Percentiles rank a stretch among this genome's conserved stretches.
These are phyloP conservation scores for Thielaviopsis punctulata DNA, from an alignment of 2,329 filamentous ascomycete genomes.

Conservation along the genomic window DNA sequence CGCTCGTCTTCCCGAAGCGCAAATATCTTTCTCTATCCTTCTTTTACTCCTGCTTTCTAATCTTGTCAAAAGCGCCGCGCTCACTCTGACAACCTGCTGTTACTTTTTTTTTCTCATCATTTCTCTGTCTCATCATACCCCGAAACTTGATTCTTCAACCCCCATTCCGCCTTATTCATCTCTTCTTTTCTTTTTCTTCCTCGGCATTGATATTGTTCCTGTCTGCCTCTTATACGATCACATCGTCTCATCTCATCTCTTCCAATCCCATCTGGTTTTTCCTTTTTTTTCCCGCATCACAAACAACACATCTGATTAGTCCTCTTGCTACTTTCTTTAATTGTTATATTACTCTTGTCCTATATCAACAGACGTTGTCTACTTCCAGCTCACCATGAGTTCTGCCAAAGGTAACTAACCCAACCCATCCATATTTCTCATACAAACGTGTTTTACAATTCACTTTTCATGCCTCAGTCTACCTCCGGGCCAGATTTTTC, in stretches of 20 bases:
- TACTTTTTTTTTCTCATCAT: not conserved
- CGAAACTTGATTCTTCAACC: not conserved
- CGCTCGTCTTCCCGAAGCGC: too few relatives aligned
- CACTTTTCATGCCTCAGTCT: too few relatives aligned
- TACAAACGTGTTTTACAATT: not conserved
- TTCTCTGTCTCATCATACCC: not conserved
- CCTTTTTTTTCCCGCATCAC: too few relatives aligned
- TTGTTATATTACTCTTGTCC: not conserved
- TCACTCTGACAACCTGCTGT: not conserved
- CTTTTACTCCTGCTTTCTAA: too few relatives aligned
- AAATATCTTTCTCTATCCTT: too few relatives aligned
- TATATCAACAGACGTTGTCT: not conserved
- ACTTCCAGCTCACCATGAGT: not conserved
- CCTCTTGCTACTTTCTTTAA: too few relatives aligned
- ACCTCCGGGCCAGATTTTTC: not conserved
- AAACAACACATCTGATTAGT: not conserved
- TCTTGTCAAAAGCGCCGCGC: not conserved
- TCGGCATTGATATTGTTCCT: not conserved
- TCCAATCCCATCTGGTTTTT: not conserved
- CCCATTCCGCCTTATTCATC: not conserved
- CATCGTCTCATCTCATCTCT: not conserved
- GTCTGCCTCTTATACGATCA: not conserved
- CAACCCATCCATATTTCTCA: not conserved
- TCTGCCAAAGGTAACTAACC: not conserved
- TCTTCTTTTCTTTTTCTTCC: not conserved